These are phyloP conservation scores for Panellus pusillus DNA, from an alignment of 768 basidiomycete genomes.

Conservation along the genomic window DNA sequence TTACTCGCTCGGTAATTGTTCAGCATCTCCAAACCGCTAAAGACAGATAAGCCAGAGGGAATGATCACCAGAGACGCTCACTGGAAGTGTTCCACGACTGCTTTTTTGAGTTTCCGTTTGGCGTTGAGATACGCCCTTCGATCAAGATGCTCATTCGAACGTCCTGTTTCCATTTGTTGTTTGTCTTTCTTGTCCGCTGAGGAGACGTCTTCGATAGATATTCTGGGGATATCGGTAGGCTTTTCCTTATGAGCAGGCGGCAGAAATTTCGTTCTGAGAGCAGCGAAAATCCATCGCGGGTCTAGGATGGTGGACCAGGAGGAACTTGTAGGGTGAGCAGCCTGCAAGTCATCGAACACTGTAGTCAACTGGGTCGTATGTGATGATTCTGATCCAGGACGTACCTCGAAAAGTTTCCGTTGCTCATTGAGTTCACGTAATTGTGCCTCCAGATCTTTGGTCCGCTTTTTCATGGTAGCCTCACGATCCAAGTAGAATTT, in stretches of 20 bases:
- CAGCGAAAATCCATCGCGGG: neutral
- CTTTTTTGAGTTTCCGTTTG: constrained; percentile 81
- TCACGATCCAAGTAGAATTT: constrained; percentile 77
- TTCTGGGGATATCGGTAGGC: neutral
- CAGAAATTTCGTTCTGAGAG: neutral
- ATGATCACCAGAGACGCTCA: constrained; percentile 26
- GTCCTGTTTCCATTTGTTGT: neutral
- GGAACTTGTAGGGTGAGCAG: constrained; percentile 4
- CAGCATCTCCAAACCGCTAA: constrained; percentile 78
- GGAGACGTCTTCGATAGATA: neutral
- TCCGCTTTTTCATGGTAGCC: constrained; percentile 54
- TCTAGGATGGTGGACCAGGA: constrained; percentile 4
- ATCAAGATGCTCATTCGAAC: constrained; percentile 32
- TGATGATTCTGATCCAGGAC: neutral
- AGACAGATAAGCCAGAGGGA: neutral
- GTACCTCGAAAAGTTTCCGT: constrained; percentile 57
- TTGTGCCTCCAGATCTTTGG: constrained; percentile 58
- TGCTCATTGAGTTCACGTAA: constrained; percentile 75
- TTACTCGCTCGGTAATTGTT: constrained; percentile 81
- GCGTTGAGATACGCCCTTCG: constrained; percentile 83
- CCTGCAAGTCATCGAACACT: neutral
- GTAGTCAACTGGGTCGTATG: too few relatives aligned
- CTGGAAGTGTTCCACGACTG: constrained; percentile 83
- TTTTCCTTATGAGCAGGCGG: neutral
- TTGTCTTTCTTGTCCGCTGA: constrained; percentile 5